phyloP scores from a whole-genome alignment of 192 early-diverging fungal species.

The Entomortierella lignicola region DNA sequence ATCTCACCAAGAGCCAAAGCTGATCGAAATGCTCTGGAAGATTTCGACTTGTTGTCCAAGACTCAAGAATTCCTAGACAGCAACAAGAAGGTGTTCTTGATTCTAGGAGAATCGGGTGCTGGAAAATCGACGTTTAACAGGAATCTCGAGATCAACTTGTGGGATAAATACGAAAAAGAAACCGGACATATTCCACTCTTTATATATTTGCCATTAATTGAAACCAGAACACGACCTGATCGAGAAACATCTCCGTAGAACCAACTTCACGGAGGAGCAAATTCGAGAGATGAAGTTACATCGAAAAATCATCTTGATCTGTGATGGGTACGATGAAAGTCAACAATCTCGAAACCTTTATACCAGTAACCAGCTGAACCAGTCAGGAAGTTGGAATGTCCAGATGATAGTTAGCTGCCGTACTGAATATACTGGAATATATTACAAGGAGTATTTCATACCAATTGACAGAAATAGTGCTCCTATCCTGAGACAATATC shows the following conservation, averaged over 20 bases:
- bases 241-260: neutral
- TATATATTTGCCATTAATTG: conserved; percentile 4
- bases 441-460: neutral
- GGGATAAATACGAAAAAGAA: conserved; percentile 1
- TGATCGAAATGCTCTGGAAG: neutral
- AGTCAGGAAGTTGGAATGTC: conserved; percentile 1
- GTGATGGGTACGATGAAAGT: conserved; percentile 27
- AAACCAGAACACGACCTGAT: conserved; percentile 7
- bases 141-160: conserved; percentile 7
- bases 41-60: conserved; percentile 5
- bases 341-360: conserved; percentile 8
- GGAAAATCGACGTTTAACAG: conserved; percentile 25
- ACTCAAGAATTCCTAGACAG: conserved; percentile 17
- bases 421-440: conserved; percentile 1
- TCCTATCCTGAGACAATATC: neutral
- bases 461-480: neutral
- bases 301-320: conserved; percentile 24
- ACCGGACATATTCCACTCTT: conserved; percentile 18
- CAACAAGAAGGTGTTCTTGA: conserved; percentile 8
- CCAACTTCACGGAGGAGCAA: neutral
- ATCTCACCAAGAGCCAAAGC: conserved; percentile 32
- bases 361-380: conserved; percentile 16
- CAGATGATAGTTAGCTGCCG: conserved; percentile 13
- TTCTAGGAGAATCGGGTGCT: conserved; percentile 28
- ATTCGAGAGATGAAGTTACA: conserved; percentile 13